These are phyloP conservation scores for Austropuccinia psidii DNA, from an alignment of 1,284 basidiomycete species.

Conservation along the genomic window DNA sequence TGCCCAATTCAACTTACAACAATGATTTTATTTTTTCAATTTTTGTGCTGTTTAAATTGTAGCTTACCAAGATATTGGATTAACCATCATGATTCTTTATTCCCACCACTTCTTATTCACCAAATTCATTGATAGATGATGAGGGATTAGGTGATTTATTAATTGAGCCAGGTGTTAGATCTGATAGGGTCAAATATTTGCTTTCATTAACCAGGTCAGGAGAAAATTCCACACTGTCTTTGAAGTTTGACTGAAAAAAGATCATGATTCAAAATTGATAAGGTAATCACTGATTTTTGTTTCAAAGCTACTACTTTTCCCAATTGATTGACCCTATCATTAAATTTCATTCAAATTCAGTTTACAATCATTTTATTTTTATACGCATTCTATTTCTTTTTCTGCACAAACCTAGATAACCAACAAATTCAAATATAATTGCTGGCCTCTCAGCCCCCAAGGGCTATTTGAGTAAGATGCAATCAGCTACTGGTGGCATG, in stretches of 20 bases:
- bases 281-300: background rate
- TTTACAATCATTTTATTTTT: conserved; percentile 50
- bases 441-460: conserved; percentile 45
- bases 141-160: conserved; percentile 5
- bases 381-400: conserved; percentile 64
- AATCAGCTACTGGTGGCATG: conserved; percentile 40
- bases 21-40: no score
- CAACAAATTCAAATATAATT: conserved; percentile 58
- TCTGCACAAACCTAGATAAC: conserved; percentile 68
- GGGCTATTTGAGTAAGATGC: conserved; percentile 43
- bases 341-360: no score
- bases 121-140: conserved; percentile 22
- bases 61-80: no score
- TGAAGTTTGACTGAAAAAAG: conserved; percentile 3
- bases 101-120: background rate
- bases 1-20: conserved; percentile 32
- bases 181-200: background rate
- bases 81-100: no score
- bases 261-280: background rate
- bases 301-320: background rate
- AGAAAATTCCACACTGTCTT: background rate
- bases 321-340: conserved; percentile 3
- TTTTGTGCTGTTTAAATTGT: no score
- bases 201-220: conserved; percentile 8
- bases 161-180: background rate